Conservation (phyloP, 306 rosid species). For the Pyrus communis region DNA sequence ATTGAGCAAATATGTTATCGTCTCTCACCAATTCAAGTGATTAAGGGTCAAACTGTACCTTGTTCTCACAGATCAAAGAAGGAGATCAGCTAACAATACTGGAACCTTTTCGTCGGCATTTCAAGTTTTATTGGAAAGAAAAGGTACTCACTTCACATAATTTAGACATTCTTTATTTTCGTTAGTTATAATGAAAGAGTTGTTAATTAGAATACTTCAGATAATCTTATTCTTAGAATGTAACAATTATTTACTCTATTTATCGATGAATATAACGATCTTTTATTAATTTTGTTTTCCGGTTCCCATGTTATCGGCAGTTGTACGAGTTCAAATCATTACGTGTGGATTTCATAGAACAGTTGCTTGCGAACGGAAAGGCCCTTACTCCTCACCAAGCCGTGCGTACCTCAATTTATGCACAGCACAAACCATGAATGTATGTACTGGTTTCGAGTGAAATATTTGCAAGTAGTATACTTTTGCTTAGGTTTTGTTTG, state of each 20-base stretch:
- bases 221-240: not conserved
- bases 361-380: conserved; percentile 81
- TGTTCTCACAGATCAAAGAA: conserved; percentile 67
- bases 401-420: conserved; percentile 55
- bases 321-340: conserved; percentile 69
- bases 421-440: conserved; percentile 63
- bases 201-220: not conserved
- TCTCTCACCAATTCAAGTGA: conserved; percentile 13
- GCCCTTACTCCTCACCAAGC: conserved; percentile 57
- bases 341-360: conserved; percentile 82
- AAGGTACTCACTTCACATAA: conserved; percentile 40
- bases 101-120: conserved; percentile 53
- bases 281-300: conserved; percentile 1
- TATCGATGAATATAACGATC: not conserved
- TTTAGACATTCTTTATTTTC: not conserved
- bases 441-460: not conserved
- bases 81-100: conserved; percentile 75
- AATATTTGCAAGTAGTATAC: not conserved
- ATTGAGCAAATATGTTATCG: not conserved
- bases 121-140: conserved; percentile 63
- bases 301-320: conserved; percentile 28
- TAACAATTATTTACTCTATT: not conserved
- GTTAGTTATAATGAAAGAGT: not conserved
- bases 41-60: conserved; percentile 12
- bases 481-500: conserved; percentile 5